Percentiles rank a stretch among this genome's conserved stretches.
Conservation (phyloP, 1,139 yeast species). For the Blastobotrys petasosporus region DNA sequence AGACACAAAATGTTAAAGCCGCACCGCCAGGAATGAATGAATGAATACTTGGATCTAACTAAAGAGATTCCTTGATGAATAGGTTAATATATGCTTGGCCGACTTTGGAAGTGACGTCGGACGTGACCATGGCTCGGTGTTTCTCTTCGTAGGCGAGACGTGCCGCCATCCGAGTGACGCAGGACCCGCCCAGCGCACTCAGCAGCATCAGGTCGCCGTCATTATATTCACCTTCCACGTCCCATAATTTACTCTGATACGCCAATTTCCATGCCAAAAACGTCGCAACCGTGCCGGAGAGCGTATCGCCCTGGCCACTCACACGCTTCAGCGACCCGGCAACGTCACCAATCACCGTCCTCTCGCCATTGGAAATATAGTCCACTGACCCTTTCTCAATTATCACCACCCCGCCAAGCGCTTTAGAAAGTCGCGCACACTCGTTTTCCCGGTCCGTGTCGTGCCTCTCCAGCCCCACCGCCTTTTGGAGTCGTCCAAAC, state of each 20-base stretch:
- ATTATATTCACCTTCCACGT: constrained; percentile 36
- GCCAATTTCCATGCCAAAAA: constrained; percentile 61
- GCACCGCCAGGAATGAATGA: too few relatives aligned
- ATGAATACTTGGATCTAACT: too few relatives aligned
- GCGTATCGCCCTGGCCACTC: constrained; percentile 87
- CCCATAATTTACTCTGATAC: constrained; percentile 55
- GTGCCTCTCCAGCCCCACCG: constrained; percentile 37
- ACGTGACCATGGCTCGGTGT: constrained; percentile 80
- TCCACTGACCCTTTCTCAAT: constrained; percentile 70
- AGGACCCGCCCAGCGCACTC: constrained; percentile 71
- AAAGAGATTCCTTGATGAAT: constrained; percentile 26
- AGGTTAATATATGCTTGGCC: constrained; percentile 57
- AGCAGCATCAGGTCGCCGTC: constrained; percentile 40
- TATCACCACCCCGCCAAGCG: constrained; percentile 58
- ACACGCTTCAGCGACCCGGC: constrained; percentile 67
- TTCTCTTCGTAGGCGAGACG: constrained; percentile 55
- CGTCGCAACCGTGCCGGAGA: constrained; percentile 67
- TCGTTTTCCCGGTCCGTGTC: constrained; percentile 20
- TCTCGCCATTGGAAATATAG: constrained; percentile 46
- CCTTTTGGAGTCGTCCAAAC: constrained; percentile 58
- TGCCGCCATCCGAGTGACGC: constrained; percentile 63
- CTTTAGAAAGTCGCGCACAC: constrained; percentile 41
- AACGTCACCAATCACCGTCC: constrained; percentile 27
- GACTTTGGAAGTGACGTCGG: constrained; percentile 65
- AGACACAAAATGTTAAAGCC: too few relatives aligned